Conservation (phyloP, 352 stramenopile genomes). For the Pilasporangium apinafurcum region DNA sequence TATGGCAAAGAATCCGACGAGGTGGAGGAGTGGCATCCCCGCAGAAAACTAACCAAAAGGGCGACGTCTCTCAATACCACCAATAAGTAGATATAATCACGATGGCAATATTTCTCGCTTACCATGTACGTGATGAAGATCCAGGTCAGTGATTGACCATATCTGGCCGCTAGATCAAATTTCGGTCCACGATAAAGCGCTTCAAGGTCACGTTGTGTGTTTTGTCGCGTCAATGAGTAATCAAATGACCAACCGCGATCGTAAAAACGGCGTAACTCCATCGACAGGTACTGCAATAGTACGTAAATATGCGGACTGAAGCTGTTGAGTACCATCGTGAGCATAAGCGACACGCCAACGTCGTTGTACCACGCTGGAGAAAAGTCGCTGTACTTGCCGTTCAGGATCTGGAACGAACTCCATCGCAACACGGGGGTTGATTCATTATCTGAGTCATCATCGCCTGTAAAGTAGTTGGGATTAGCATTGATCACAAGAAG, state of each 20-base stretch:
- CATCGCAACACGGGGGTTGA: slow-evolving; percentile 17
- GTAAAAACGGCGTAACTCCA: slow-evolving; percentile 41
- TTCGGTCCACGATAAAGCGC: slow-evolving; percentile 67
- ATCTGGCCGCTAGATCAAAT: slow-evolving; percentile 68
- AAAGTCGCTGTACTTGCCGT: slow-evolving; percentile 78
- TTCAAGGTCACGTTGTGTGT: slow-evolving; percentile 80
- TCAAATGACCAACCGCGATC: slow-evolving; percentile 68
- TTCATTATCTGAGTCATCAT: no score
- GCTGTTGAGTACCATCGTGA: slow-evolving; percentile 82
- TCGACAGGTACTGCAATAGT: slow-evolving; percentile 42
- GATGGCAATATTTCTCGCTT: neutral
- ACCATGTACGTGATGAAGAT: slow-evolving; percentile 83
- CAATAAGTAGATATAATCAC: neutral
- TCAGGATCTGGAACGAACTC: slow-evolving; percentile 38
- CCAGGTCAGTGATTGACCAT: slow-evolving; percentile 68
- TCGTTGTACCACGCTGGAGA: slow-evolving; percentile 72
- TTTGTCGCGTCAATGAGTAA: slow-evolving; percentile 55
- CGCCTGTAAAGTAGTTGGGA: slow-evolving; percentile 51
- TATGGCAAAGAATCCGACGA: slow-evolving; percentile 67
- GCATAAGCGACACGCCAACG: slow-evolving; percentile 70
- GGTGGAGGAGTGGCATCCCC: slow-evolving; percentile 71
- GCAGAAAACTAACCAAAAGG: slow-evolving; percentile 83
- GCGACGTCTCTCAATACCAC: slow-evolving; percentile 4
- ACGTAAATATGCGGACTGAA: slow-evolving; percentile 63
- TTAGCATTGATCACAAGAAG: slow-evolving; percentile 82